Base-by-base conservation (phyloP, 225 moss, liverwort and hornwort species). In the Antitrichia curtipendula region DNA sequence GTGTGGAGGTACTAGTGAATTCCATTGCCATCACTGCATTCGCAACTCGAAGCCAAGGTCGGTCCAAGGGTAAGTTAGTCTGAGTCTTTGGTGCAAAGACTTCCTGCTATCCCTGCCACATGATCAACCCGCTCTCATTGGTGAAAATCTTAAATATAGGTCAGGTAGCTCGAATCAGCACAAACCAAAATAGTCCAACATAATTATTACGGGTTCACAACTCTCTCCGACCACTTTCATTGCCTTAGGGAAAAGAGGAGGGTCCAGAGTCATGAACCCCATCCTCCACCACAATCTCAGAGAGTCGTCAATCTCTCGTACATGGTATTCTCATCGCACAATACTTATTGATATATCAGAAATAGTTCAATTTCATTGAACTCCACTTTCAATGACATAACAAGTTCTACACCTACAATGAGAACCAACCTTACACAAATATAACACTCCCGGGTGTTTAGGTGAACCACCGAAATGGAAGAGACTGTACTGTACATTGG, bases 21-120 rank as follows among this genome's bases (percentile, higher is more conserved):
- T 94, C 93, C 86, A 86, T 50, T 71, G 62, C 87, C 86, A 88
- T 92, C 83, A 94, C 65, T 43, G 98, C 90, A 89, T 99, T 99
- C 65, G 95, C 97, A 84, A 93, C 92, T 78, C 97, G 95, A 88
- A 99, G 92, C 83, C 94, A 85, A 83, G 98, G 98, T 80, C 95
- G 93, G 90, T 97, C 94, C 72, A 96, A 86, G 38, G 97, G 90
- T 62, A 45, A 45, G 45, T 45, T 45, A 97, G 90, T 73, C 94
- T 91, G 21, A 97, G 89, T 88, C 95, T 96, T 82, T 83, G 92
- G 81, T 99, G 98, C 72, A 97, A 76, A 68, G 88, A 82, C 84
- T 89, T 96, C 83, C 98, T 95, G 84, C 82, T 89, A 79, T 96
- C 88, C 86, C 98, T 98, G 94, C 75, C 87, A 84, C 78, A 87